Evolutionary conservation across 2,329 filamentous ascomycete species (phyloP).

Genomic region (Cladophialophora chaetospira): DNA sequence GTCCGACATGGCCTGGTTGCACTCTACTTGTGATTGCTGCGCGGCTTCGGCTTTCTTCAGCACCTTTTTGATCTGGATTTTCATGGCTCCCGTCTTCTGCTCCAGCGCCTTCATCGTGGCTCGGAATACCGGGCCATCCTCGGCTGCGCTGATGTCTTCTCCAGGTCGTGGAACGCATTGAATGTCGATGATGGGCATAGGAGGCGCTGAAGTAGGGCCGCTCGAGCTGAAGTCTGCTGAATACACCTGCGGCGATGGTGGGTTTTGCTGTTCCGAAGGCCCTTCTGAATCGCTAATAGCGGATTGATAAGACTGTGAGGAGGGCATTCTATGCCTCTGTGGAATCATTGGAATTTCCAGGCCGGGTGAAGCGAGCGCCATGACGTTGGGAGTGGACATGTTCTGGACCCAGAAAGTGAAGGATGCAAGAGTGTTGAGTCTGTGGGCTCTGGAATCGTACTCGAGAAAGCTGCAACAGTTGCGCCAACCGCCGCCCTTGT

Average conservation of each 20-base stretch:
- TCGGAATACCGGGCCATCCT: slow-evolving; percentile 92
- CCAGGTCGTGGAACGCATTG: slow-evolving; percentile 73
- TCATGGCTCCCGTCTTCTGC: slow-evolving; percentile 94
- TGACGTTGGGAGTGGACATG: slow-evolving; percentile 48
- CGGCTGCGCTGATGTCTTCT: slow-evolving; percentile 80
- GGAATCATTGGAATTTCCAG: slow-evolving; percentile 73
- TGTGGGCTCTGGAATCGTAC: slow-evolving; percentile 91
- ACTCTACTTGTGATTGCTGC: slow-evolving; percentile 73
- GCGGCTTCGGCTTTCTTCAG: slow-evolving; percentile 91
- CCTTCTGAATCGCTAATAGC: slow-evolving; percentile 72
- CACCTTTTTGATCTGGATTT: slow-evolving; percentile 91
- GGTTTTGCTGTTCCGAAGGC: slow-evolving; percentile 39
- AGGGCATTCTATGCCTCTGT: slow-evolving; percentile 74
- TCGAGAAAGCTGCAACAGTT: slow-evolving; percentile 97
- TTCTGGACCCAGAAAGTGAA: slow-evolving; percentile 96
- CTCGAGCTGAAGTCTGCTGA: slow-evolving; percentile 35
- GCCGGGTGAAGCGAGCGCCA: slow-evolving; percentile 69
- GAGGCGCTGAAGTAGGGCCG: slow-evolving; percentile 30
- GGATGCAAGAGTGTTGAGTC: slow-evolving; percentile 80
- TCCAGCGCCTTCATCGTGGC: slow-evolving; percentile 96
- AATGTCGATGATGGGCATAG: slow-evolving; percentile 77
- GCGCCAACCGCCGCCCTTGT: slow-evolving; percentile 88
- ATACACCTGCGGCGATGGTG: slow-evolving; percentile 36
- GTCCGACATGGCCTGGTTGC: slow-evolving; percentile 79
- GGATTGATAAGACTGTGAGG: slow-evolving; percentile 81